A percentile compares a stretch with the other conserved stretches of the same genome.
phyloP scores from a whole-genome alignment of 1,139 yeast species.

The Protomyces inundatus region DNA sequence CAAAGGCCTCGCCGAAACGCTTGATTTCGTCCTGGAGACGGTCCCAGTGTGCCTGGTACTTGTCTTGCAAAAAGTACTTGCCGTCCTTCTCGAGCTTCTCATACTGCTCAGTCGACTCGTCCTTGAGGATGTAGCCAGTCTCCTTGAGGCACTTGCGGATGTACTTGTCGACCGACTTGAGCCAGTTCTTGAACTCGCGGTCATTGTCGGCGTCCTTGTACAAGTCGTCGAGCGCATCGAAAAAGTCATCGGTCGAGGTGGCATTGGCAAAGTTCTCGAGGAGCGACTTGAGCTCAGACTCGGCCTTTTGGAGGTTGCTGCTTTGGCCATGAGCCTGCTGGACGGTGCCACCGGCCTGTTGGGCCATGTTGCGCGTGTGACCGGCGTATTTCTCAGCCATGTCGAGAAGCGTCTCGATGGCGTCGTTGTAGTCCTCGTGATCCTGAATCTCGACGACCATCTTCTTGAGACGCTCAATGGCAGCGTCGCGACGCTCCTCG shows the following conservation, averaged over 20 bases:
- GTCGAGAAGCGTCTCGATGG: slow-evolving; percentile 30
- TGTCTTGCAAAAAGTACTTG: slow-evolving; percentile 25
- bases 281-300: slow-evolving; percentile 28
- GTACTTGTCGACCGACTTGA: slow-evolving; percentile 28
- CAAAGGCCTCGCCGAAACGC: slow-evolving; percentile 28
- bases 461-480: slow-evolving; percentile 30
- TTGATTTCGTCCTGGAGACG: slow-evolving; percentile 29
- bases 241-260: slow-evolving; percentile 29
- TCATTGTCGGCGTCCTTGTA: slow-evolving; percentile 31
- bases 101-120: slow-evolving; percentile 28
- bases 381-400: slow-evolving; percentile 29
- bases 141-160: slow-evolving; percentile 30
- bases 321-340: slow-evolving; percentile 27
- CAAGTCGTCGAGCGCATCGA: slow-evolving; percentile 28
- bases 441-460: slow-evolving; percentile 33
- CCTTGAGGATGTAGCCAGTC: slow-evolving; percentile 30
- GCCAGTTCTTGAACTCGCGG: slow-evolving; percentile 30
- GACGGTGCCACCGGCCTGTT: slow-evolving; percentile 16
- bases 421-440: slow-evolving; percentile 31
- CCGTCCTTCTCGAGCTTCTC: slow-evolving; percentile 29
- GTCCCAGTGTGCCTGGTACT: slow-evolving; percentile 30
- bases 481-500: slow-evolving; percentile 31
- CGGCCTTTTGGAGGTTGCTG: slow-evolving; percentile 30
- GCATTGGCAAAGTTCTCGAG: slow-evolving; percentile 32
- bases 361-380: slow-evolving; percentile 6